Evolutionary conservation across 2,329 filamentous ascomycete species (phyloP), one percentile per base, ranked within the genome.

Genomic region (Calonectria leucothoes): DNA sequence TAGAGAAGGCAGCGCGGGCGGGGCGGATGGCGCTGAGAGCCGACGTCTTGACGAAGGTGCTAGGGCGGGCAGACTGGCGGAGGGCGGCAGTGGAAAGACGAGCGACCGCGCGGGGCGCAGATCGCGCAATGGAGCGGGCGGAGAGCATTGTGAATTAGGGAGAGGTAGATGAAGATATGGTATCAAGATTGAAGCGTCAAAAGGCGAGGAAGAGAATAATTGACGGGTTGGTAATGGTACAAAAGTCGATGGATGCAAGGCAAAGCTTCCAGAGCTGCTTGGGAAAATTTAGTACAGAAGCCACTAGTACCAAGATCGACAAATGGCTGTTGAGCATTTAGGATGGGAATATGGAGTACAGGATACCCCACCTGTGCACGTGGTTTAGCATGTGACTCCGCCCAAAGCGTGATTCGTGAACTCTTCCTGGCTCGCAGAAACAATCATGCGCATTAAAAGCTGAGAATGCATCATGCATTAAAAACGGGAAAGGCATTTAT

Each of bases 71-170:
- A 59, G 89, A 84, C 82, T 88, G 88, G 79, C 89, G 85, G 70
- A 89, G 80, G 63, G 90, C 85, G 67, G 88, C 84, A 71, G 86
- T 84, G 75, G 90, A 86, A 76, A 93, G 82, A 79, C 93, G 91
- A 78, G 90, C 86, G 68, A 93, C 80, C 71, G 89, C 88, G 82
- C 93, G 91, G 79, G 94, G 93, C 82, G 92, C 90, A 64, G 92
- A 90, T 83, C 94, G 93, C 82, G 90, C 88, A 76, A 93, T 83
- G 74, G 89, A 86, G 83, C 93, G 90, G 78, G 94, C 87, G 77
- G 93, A 93, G 82, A 95, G 87, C 94, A 95, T 95, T 77, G 81
- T 90, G 84, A 45, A 69, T 71, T 11, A 71, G 33, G 63, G 68
- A 11, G 31, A 31, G 20, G 31, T 66, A 29, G 25, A 45, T 31